phyloP scores from a whole-genome alignment of 306 rosid genomes.

The Ziziphus jujuba region DNA sequence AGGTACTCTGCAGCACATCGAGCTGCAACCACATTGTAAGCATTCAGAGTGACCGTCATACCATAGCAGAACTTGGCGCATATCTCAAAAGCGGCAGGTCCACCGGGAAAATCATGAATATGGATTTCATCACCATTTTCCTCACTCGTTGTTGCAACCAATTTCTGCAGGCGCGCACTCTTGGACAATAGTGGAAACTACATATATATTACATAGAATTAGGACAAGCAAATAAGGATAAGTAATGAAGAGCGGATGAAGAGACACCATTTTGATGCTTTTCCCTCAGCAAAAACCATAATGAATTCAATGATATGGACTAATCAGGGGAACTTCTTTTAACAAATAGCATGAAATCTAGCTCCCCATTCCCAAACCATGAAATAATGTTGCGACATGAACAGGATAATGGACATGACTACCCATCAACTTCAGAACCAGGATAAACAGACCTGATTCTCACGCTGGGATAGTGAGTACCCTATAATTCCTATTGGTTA shows the following conservation, averaged over 20 bases:
- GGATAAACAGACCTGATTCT: not conserved
- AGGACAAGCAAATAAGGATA: not conserved
- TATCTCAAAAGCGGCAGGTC: constrained; percentile 93
- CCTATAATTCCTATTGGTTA: not conserved
- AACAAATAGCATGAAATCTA: no score
- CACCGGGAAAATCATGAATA: constrained; percentile 86
- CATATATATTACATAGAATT: constrained; percentile 20
- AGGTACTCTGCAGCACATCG: constrained; percentile 94
- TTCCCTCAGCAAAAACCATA: not conserved
- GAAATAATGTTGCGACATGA: not conserved
- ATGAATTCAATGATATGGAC: not conserved
- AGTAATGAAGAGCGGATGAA: not conserved
- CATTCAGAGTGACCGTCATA: constrained; percentile 89
- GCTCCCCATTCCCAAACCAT: no score
- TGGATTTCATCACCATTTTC: constrained; percentile 60
- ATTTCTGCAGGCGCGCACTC: constrained; percentile 77
- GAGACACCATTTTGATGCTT: not conserved
- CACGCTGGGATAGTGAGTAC: not conserved
- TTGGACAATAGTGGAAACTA: constrained; percentile 94
- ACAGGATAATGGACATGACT: not conserved
- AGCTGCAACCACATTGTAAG: constrained; percentile 87
- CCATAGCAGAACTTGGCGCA: constrained; percentile 93
- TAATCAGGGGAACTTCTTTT: no score
- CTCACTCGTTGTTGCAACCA: constrained; percentile 52
- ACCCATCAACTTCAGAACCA: not conserved